Evolutionary conservation across 306 rosid species (phyloP).

Genomic region (Vigna unguiculata): DNA sequence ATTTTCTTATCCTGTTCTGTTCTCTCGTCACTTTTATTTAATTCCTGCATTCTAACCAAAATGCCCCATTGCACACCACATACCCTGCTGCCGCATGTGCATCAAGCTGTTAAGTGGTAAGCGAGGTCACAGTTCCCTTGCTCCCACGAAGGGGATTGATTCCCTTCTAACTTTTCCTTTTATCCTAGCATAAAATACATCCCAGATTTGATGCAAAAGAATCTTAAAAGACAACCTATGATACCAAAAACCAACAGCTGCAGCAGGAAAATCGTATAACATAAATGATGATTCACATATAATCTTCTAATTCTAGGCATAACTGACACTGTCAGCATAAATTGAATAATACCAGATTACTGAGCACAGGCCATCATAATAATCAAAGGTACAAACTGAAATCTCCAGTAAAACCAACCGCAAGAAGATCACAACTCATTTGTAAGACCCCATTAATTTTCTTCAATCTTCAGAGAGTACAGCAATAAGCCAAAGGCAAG

Average conservation of each 20-base stretch:
- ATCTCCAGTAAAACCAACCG: slow-evolving; percentile 3
- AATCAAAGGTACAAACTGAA: neutral
- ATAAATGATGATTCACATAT: neutral
- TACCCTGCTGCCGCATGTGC: neutral
- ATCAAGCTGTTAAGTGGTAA: neutral
- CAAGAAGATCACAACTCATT: slow-evolving; percentile 23
- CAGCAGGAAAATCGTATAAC: too few relatives aligned
- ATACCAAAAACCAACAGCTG: too few relatives aligned
- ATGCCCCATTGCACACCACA: neutral
- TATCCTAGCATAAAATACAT: neutral
- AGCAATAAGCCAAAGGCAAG: slow-evolving; percentile 13
- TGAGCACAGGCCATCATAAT: neutral
- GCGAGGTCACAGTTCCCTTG: neutral
- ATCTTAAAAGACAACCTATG: neutral
- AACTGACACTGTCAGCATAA: neutral
- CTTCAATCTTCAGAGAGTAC: slow-evolving; percentile 43
- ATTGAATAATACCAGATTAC: neutral
- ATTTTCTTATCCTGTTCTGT: neutral
- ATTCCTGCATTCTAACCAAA: slow-evolving; percentile 21
- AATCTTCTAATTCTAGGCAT: neutral
- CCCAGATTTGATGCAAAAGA: neutral
- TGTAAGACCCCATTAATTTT: slow-evolving; percentile 27
- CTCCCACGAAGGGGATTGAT: neutral
- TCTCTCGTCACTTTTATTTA: too few relatives aligned
- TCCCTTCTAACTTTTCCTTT: neutral